A percentile compares a stretch with the other conserved stretches of the same genome.
phyloP scores from a whole-genome alignment of 2,329 filamentous ascomycete genomes.

The Pseudogymnoascus sp. region DNA sequence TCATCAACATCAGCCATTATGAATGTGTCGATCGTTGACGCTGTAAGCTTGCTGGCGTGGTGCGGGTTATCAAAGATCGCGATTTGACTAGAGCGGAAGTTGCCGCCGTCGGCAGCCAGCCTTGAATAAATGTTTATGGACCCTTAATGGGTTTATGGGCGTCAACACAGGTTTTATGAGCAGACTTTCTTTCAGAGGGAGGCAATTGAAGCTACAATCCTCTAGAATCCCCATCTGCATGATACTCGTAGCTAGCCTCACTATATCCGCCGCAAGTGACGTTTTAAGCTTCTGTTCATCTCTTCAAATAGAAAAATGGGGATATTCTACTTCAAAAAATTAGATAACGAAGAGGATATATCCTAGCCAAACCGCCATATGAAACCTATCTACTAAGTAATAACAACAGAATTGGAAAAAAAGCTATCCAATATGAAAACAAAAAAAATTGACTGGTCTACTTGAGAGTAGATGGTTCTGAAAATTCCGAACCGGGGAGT shows the following conservation, averaged over 20 bases:
- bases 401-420: not conserved
- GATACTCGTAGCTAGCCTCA: not conserved
- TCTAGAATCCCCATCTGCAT: not conserved
- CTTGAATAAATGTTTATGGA: not conserved
- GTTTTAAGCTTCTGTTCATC: not conserved
- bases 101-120: not conserved
- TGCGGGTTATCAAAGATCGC: slow-evolving; percentile 5
- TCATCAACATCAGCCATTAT: slow-evolving; percentile 78
- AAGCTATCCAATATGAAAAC: not conserved
- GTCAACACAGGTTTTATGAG: not conserved
- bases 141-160: not conserved
- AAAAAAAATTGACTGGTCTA: slow-evolving; percentile 2
- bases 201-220: not conserved
- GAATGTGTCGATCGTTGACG: slow-evolving; percentile 4
- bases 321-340: not conserved
- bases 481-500: slow-evolving; percentile 7
- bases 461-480: slow-evolving; percentile 4
- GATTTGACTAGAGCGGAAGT: slow-evolving; percentile 4
- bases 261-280: not conserved
- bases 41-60: not conserved
- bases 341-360: not conserved
- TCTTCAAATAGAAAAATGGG: not conserved
- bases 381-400: not conserved
- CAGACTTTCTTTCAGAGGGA: not conserved
- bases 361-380: not conserved